Base-by-base conservation (phyloP, 345 rosid species). In the Brassica carinata region DNA sequence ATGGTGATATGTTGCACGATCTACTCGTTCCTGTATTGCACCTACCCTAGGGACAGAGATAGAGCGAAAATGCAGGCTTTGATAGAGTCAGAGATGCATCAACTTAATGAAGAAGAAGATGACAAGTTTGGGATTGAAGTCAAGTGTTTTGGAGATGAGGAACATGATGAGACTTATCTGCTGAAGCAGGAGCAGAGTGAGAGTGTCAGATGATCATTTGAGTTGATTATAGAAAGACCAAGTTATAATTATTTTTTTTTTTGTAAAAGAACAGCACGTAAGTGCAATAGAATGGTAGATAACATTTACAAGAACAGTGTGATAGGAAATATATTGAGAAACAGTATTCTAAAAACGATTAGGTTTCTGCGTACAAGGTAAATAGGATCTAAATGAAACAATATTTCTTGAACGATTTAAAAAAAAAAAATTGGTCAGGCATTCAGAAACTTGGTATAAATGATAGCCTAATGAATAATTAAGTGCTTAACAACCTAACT, bases 1-100 rank as follows among this genome's bases (percentile, higher is more conserved):
- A 87, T 93, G 96, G 71, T 91, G 2, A 79, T 95, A 5, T 95
- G 98, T 34, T 90, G 93, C 80, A 53, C 82, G 48, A 88, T 95
- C 68, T 95, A 93, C 85, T 90, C 94, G 0, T 88, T 91, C 78
- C 89, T 90, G 5, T 91, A 95, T 66, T 72, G 79, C 77, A 89
- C 96, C 0, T 95, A 91, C 72, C 99, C 98, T 14, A 87, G 92
- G 77, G 97, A 95, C 83, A 76, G 90, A 61, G 96, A 93, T 2
- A 80, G 90, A 67, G 96, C 97, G 2, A 84, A 85, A 71, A 91
- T 95, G 99, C 85, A 88, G 57, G 97, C 89, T 1, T 70, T 91
- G 40, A 86, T 90, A 17, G 93, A 93, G 79, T 82, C 89, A 67
- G 97, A 90, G 86, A 90, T 94, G 94, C 87, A 74, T 23, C 87